Evolutionary conservation across 192 early-diverging fungal genomes (phyloP), one percentile per base, ranked within the genome.

Genomic region (Phycomyces blakesleeanus): DNA sequence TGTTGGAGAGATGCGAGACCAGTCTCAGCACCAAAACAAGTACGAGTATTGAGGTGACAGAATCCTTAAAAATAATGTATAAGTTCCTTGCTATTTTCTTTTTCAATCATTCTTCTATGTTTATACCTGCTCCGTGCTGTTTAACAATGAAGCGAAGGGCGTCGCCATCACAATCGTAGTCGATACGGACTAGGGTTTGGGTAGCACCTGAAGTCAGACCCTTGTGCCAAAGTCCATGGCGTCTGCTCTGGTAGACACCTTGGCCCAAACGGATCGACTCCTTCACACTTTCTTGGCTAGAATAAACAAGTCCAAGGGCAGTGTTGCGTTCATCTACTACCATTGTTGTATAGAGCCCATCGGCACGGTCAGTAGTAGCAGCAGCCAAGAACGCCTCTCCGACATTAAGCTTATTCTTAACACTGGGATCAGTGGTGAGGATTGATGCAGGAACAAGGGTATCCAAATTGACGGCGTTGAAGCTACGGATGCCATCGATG

Each of bases 241-340:
- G 75, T 51, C 97, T 82, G 37, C 91, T 93, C 74, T 93, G 89
- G 80, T 97, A 99, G 11, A 97, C 93, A n/a, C 97, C 97, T 51
- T 83, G 74, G 5, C 86, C 81, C 0, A 85, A 85, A 24, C 78
- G 78, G 51, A 99, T 72, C 0, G 95, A 85, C 56, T 95, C 93
- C 3, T 81, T 74, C 21, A 99, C 78, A 65, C 92, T 95, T 59
- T 89, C 81, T 2, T 67, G 62, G n/a, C 83, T 90, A 15, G 97
- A 96, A 74, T 98, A 99, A 9, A 89, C 94, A 9, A 99, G 76
- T 40, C 97, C 97, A 34, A 99, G 78, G 15, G 92, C 89, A n/a
- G 88, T 86, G 6, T 83, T 77, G 51, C 85, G 85, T 73, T 95
- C 92, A 78, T 98, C 95, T 4, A 93, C 92, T 5, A 99, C 95